Evolutionary conservation across 2,329 filamentous ascomycete species (phyloP).

Genomic region (Xylariaceae sp.): DNA sequence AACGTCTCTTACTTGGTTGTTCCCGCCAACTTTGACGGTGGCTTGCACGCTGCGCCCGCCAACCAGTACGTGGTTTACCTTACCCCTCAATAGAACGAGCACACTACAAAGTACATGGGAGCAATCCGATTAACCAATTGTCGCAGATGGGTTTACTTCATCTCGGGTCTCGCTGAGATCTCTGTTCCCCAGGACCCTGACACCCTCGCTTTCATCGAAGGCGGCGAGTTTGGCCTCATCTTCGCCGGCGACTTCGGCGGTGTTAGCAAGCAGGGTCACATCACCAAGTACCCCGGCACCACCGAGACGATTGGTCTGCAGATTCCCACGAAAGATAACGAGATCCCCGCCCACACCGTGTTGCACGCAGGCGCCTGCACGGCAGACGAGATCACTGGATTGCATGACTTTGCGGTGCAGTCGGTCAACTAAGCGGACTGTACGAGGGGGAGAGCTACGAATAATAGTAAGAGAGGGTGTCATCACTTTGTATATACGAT

Average conservation of each 20-base stretch:
- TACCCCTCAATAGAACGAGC: background rate
- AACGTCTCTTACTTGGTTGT: conserved; percentile 35
- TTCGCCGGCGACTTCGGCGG: conserved; percentile 38
- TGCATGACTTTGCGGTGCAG: conserved; percentile 5
- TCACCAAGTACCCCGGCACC: conserved; percentile 35
- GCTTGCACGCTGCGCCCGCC: conserved; percentile 37
- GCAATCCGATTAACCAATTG: too few relatives aligned
- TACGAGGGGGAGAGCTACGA: too few relatives aligned
- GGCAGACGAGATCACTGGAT: conserved; percentile 16
- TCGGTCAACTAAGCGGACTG: background rate
- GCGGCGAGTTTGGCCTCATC: conserved; percentile 37
- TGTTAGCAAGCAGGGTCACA: conserved; percentile 36
- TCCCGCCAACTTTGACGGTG: conserved; percentile 34
- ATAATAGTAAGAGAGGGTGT: too few relatives aligned
- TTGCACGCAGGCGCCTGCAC: conserved; percentile 37
- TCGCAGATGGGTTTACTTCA: conserved; percentile 32
- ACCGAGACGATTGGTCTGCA: conserved; percentile 34
- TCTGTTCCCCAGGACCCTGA: conserved; percentile 34
- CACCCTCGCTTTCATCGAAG: conserved; percentile 32
- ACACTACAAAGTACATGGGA: background rate
- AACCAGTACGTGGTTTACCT: conserved; percentile 33
- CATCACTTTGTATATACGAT: too few relatives aligned
- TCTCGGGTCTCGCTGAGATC: conserved; percentile 37
- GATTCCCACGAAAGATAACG: conserved; percentile 33
- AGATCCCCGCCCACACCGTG: conserved; percentile 35